Evolutionary conservation across 2,329 filamentous ascomycete species (phyloP).

Genomic region (Fusarium sp.): DNA sequence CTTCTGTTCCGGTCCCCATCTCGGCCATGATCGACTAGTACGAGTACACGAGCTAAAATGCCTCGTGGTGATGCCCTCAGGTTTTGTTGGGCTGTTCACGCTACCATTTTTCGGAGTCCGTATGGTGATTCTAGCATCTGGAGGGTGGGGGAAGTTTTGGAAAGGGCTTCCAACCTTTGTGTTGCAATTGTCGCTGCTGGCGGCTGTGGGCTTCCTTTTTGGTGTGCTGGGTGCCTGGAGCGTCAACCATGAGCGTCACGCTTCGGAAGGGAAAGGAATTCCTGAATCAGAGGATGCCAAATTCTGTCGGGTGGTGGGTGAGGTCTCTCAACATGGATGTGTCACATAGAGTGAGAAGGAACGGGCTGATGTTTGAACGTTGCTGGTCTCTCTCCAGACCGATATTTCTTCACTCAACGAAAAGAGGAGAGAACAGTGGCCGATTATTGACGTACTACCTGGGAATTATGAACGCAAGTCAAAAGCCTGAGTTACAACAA

Average conservation of each 20-base stretch:
- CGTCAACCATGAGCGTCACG: too few relatives aligned
- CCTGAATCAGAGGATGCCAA: background rate
- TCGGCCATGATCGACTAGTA: background rate
- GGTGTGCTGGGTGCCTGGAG: rapidly evolving
- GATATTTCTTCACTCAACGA: background rate
- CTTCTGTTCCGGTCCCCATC: constrained; percentile 2
- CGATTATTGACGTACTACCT: background rate
- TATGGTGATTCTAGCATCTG: too few relatives aligned
- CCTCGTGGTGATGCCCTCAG: too few relatives aligned
- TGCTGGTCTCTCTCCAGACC: background rate
- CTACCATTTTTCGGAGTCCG: too few relatives aligned
- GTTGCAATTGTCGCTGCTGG: too few relatives aligned
- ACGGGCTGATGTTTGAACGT: background rate
- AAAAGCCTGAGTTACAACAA: background rate
- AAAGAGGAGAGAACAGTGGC: background rate
- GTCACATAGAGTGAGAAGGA: background rate
- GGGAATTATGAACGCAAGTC: background rate
- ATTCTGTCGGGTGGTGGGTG: too few relatives aligned
- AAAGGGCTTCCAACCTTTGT: too few relatives aligned
- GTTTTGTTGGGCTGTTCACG: too few relatives aligned
- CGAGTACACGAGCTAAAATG: too few relatives aligned
- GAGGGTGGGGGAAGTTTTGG: too few relatives aligned
- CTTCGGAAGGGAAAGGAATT: background rate
- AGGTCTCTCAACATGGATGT: background rate
- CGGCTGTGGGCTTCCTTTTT: too few relatives aligned